Conservation (phyloP, 768 basidiomycete species). For the Holtermannia corniformis region DNA sequence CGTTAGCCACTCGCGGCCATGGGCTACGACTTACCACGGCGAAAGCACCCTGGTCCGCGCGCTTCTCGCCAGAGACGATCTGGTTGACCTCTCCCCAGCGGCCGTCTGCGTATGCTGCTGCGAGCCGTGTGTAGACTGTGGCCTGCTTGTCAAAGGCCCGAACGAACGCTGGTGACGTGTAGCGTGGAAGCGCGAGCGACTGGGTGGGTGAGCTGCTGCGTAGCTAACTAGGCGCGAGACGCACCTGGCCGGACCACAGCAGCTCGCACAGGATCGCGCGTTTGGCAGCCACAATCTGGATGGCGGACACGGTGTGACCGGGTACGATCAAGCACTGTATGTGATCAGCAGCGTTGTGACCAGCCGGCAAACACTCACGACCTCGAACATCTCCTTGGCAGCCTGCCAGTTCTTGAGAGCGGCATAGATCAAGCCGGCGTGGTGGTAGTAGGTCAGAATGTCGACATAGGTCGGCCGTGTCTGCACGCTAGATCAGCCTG, state of each 20-base stretch:
- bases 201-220: neutral
- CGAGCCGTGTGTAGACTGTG: constrained; percentile 18
- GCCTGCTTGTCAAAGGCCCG: constrained; percentile 20
- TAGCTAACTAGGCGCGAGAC: constrained; percentile 2
- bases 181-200: constrained; percentile 15
- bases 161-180: constrained; percentile 14
- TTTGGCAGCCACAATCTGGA: constrained; percentile 26
- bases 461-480: constrained; percentile 22
- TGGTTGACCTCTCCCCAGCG: constrained; percentile 19
- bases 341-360: neutral
- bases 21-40: neutral
- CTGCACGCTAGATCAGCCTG: constrained; percentile 3
- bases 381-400: constrained; percentile 17
- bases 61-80: neutral
- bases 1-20: neutral
- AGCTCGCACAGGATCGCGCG: constrained; percentile 31
- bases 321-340: constrained; percentile 25
- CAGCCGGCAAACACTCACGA: constrained; percentile 8
- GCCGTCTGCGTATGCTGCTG: constrained; percentile 17
- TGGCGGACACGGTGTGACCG: constrained; percentile 23
- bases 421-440: constrained; percentile 26
- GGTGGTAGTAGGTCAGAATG: constrained; percentile 31
- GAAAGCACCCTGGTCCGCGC: neutral
- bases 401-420: constrained; percentile 12
- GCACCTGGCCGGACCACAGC: constrained; percentile 25